These are phyloP conservation scores for Xylariaceae sp. DNA, from an alignment of 2,329 filamentous ascomycete species.

Conservation along the genomic window DNA sequence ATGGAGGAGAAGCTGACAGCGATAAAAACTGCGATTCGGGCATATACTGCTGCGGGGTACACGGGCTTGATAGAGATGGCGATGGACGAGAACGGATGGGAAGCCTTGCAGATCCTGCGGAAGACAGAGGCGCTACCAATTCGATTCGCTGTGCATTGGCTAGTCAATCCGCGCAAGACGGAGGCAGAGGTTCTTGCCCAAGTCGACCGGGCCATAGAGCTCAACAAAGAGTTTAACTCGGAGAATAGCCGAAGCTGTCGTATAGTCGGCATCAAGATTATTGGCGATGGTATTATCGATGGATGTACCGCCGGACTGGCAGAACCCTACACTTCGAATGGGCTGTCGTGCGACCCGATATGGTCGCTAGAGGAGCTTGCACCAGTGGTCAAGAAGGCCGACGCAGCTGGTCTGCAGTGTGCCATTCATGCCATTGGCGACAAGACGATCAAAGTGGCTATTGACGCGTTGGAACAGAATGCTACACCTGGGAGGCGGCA, in stretches of 20 bases:
- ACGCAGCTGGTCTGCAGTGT: conserved; percentile 52
- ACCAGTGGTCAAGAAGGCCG: conserved; percentile 51
- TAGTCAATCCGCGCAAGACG: conserved; percentile 44
- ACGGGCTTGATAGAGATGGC: conserved; percentile 57
- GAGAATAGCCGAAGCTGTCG: conserved; percentile 41
- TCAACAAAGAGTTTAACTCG: conserved; percentile 42
- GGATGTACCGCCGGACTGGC: conserved; percentile 59
- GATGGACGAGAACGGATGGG: conserved; percentile 54
- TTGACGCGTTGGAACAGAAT: conserved; percentile 49
- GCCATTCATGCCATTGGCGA: conserved; percentile 66
- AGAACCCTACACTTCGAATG: conserved; percentile 53
- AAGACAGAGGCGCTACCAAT: conserved; percentile 37
- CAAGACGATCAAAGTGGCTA: conserved; percentile 51
- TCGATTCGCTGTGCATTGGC: conserved; percentile 53
- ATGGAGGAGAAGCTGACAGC: conserved; percentile 46
- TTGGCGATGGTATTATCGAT: conserved; percentile 62
- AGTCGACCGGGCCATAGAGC: conserved; percentile 48
- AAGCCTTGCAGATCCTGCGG: conserved; percentile 42
- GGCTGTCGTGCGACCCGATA: conserved; percentile 44
- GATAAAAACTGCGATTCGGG: conserved; percentile 42
- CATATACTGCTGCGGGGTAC: conserved; percentile 48
- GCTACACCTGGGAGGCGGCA: conserved; percentile 47
- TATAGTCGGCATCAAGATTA: conserved; percentile 60
- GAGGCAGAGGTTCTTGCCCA: conserved; percentile 44
- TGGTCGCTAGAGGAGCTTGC: conserved; percentile 52